These are phyloP conservation scores for Penicillium antarcticum DNA, from an alignment of 495 filamentous ascomycete species.

Conservation along the genomic window DNA sequence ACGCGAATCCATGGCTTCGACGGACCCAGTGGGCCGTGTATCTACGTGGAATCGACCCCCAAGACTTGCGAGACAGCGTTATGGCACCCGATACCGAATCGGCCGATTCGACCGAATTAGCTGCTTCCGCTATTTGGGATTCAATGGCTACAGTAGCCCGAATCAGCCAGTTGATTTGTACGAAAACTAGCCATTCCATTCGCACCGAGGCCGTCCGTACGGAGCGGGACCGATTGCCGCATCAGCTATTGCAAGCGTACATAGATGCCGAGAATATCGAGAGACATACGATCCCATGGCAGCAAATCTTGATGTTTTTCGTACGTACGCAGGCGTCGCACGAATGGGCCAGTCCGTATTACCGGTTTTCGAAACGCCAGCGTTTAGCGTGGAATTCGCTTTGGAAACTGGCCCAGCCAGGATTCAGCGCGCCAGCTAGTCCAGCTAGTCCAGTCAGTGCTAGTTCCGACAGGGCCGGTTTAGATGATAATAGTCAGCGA, in stretches of 20 bases:
- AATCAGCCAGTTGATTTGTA: slow-evolving; percentile 4
- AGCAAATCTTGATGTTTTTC: slow-evolving; percentile 15
- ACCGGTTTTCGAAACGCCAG: not conserved
- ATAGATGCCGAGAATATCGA: slow-evolving; percentile 4
- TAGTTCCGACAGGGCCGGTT: too few relatives aligned
- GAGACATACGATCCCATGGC: slow-evolving; percentile 8
- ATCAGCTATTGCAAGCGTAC: slow-evolving; percentile 5
- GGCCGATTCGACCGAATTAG: too few relatives aligned
- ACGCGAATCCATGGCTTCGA: slow-evolving; percentile 12
- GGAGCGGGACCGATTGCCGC: not conserved
- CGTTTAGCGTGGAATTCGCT: not conserved
- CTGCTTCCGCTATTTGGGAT: not conserved
- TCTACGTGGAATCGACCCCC: not conserved
- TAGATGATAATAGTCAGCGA: too few relatives aligned
- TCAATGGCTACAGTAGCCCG: slow-evolving; percentile 2
- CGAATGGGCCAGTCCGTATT: not conserved
- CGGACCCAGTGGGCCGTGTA: slow-evolving; percentile 8
- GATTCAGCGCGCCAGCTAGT: too few relatives aligned
- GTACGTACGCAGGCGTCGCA: slow-evolving; percentile 6
- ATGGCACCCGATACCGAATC: too few relatives aligned
- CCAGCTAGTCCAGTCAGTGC: too few relatives aligned
- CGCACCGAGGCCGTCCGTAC: slow-evolving; percentile 1
- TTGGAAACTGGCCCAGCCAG: not conserved
- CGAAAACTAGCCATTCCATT: not conserved
- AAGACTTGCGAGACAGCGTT: not conserved